These are phyloP conservation scores for Lentinula lateritia DNA, from an alignment of 768 basidiomycete species.

Conservation along the genomic window DNA sequence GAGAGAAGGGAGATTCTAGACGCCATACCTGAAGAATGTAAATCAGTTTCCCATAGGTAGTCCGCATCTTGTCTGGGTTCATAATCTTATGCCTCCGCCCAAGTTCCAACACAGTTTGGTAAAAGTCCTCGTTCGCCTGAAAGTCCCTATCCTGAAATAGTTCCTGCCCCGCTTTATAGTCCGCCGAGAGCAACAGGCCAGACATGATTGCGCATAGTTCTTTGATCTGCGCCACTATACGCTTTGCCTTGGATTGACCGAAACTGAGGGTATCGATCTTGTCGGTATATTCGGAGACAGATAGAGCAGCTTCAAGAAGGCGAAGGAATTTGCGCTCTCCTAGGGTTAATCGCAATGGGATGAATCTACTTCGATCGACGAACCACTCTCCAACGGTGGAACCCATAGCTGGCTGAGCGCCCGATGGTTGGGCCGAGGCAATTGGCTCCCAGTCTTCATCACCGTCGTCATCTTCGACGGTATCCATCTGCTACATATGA, in stretches of 20 bases:
- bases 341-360: slow-evolving; percentile 72
- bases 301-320: slow-evolving; percentile 77
- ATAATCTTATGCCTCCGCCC: slow-evolving; percentile 85
- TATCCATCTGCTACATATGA: slow-evolving; percentile 36
- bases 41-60: slow-evolving; percentile 82
- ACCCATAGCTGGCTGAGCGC: slow-evolving; percentile 56
- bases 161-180: slow-evolving; percentile 87
- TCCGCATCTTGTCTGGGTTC: slow-evolving; percentile 90
- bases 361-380: slow-evolving; percentile 73
- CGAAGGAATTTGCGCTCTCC: slow-evolving; percentile 80
- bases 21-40: slow-evolving; percentile 70
- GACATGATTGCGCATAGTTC: slow-evolving; percentile 87
- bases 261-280: slow-evolving; percentile 82
- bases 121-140: slow-evolving; percentile 73
- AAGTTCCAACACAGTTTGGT: slow-evolving; percentile 75
- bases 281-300: slow-evolving; percentile 86
- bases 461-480: slow-evolving; percentile 33
- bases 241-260: slow-evolving; percentile 76
- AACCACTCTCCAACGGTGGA: slow-evolving; percentile 78
- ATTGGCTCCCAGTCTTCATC: slow-evolving; percentile 42
- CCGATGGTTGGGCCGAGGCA: slow-evolving; percentile 28
- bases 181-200: slow-evolving; percentile 73
- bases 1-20: neutral
- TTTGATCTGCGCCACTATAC: slow-evolving; percentile 81
- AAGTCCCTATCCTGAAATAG: slow-evolving; percentile 81